These are phyloP conservation scores for Linnemannia exigua DNA, from an alignment of 192 early-diverging fungal genomes.

Conservation along the genomic window DNA sequence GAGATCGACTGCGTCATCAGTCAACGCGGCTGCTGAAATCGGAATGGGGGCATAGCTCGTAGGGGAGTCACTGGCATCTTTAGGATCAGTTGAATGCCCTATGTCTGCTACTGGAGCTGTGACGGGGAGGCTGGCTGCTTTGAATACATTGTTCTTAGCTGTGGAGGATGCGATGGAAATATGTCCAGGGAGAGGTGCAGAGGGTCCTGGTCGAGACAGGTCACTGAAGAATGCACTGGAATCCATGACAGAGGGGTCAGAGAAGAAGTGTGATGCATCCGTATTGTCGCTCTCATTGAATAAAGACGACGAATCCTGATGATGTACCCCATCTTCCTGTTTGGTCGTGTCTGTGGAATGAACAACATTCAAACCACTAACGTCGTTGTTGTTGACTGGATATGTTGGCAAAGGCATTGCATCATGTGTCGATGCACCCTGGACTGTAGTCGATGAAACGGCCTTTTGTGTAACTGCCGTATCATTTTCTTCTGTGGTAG, in stretches of 20 bases:
- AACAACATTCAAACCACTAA: neutral
- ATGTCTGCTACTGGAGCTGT: neutral
- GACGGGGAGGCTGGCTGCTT: neutral
- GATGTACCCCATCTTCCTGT: neutral
- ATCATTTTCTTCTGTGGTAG: neutral
- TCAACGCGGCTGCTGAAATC: neutral
- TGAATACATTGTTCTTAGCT: neutral
- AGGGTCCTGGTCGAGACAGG: neutral
- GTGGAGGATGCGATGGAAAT: neutral
- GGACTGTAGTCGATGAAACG: neutral
- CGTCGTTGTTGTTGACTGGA: neutral
- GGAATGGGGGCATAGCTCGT: neutral
- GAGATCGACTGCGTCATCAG: neutral
- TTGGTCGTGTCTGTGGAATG: neutral
- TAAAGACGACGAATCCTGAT: constrained; percentile 4
- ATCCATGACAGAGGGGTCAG: neutral
- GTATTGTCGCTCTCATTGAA: neutral
- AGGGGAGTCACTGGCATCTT: neutral
- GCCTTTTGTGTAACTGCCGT: neutral
- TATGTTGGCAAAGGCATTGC: neutral
- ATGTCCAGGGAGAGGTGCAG: neutral
- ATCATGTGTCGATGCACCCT: neutral
- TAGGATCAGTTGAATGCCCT: neutral
- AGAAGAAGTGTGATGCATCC: constrained; percentile 27
- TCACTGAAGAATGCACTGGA: constrained; percentile 10